Evolutionary conservation across 116 monocot species (phyloP).

Genomic region (Dioscorea cayenensis): DNA sequence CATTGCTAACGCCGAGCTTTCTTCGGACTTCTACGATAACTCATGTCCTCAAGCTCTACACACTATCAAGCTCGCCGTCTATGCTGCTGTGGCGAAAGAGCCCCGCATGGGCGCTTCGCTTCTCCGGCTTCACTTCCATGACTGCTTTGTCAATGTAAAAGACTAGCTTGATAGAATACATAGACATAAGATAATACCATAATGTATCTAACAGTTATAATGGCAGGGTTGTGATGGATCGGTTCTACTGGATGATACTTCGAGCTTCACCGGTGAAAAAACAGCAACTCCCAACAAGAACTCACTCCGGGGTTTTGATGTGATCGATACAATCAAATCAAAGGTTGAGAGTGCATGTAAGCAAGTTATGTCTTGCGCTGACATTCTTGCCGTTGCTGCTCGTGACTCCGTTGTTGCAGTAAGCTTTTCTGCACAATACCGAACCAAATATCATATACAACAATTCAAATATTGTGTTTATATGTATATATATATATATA

Average conservation of each 20-base stretch:
- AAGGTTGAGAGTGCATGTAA: conserved; percentile 23
- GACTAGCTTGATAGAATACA: neutral
- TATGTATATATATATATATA: no score
- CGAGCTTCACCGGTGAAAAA: conserved; percentile 42
- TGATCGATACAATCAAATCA: conserved; percentile 37
- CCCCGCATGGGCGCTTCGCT: conserved; percentile 51
- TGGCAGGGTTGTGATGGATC: conserved; percentile 60
- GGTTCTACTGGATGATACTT: conserved; percentile 30
- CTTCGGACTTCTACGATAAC: conserved; percentile 25
- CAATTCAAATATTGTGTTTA: no score
- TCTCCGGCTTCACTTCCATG: conserved; percentile 61
- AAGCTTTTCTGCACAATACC: neutral
- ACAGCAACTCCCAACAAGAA: conserved; percentile 28
- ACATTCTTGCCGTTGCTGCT: conserved; percentile 39
- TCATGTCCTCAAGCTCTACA: conserved; percentile 30
- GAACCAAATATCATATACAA: neutral
- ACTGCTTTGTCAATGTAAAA: conserved; percentile 61
- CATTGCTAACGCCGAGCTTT: conserved; percentile 30
- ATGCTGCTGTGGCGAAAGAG: conserved; percentile 29
- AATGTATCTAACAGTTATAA: neutral
- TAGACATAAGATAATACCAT: no score
- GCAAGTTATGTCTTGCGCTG: conserved; percentile 37
- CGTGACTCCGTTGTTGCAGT: conserved; percentile 36
- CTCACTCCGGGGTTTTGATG: conserved; percentile 40
- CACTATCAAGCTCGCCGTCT: conserved; percentile 20